These are phyloP conservation scores for Cladorrhinum samala DNA, from an alignment of 495 filamentous ascomycete genomes.

Conservation along the genomic window DNA sequence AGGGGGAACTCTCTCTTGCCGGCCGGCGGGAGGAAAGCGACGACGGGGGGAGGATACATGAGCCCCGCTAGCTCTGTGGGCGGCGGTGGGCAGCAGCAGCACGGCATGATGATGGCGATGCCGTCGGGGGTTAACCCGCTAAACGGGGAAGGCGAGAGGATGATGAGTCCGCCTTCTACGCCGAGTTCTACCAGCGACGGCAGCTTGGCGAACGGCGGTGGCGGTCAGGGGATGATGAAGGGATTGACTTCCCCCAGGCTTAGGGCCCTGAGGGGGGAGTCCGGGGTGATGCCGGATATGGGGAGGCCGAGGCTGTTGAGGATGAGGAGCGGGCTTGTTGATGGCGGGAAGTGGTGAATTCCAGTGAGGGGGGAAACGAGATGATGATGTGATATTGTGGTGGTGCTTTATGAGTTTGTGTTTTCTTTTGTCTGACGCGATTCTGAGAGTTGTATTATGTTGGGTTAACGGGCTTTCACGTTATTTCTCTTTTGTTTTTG, in stretches of 20 bases:
- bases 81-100: too few species aligned
- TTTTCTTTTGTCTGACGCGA: too few species aligned
- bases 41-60: background rate
- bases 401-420: too few species aligned
- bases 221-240: too few species aligned
- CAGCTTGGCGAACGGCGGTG: background rate
- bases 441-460: too few species aligned
- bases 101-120: too few species aligned
- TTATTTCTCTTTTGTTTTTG: too few species aligned
- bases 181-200: background rate
- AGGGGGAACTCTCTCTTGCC: background rate
- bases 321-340: too few species aligned
- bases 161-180: background rate
- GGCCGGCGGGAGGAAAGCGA: background rate
- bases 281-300: background rate
- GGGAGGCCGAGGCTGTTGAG: conserved; percentile 4
- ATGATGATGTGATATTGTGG: too few species aligned
- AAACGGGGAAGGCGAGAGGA: background rate
- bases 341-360: too few species aligned
- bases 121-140: background rate
- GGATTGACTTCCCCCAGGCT: background rate
- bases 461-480: too few species aligned
- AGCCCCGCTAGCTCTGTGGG: background rate
- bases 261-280: background rate
- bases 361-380: too few species aligned